Percentiles rank a stretch among this genome's conserved stretches.
phyloP scores from a whole-genome alignment of 179 eudicot species.

The Corrigiola litoralis region DNA sequence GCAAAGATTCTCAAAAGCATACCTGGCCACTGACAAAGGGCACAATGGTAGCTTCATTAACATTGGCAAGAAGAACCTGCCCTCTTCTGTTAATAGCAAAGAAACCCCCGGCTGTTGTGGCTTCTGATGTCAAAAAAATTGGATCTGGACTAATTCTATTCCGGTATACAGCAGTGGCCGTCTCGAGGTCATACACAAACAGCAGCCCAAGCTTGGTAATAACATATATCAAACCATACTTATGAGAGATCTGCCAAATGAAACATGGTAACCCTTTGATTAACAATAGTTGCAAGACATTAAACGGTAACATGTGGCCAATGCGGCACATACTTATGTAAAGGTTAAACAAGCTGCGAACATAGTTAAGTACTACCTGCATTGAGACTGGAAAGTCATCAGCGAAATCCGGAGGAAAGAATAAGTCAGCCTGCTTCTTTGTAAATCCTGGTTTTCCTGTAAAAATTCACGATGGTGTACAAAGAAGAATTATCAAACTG shows the following conservation, averaged over 20 bases:
- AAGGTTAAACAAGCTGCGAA: not conserved
- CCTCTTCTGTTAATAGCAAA: constrained; percentile 89
- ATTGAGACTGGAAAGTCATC: constrained; percentile 94
- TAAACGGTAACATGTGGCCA: not conserved
- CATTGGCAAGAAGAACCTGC: constrained; percentile 94
- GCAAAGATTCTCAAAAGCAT: not conserved
- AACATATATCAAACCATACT: constrained; percentile 79
- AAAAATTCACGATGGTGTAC: constrained; percentile 6
- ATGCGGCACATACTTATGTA: not conserved
- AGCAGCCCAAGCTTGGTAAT: constrained; percentile 96
- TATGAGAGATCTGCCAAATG: constrained; percentile 72
- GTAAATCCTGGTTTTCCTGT: constrained; percentile 81
- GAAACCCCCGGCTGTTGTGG: constrained; percentile 86
- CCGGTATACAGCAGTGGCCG: constrained; percentile 91
- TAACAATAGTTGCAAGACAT: not conserved
- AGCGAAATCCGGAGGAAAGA: constrained; percentile 95
- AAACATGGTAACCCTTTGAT: not conserved
- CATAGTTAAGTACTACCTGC: constrained; percentile 55
- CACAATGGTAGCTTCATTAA: constrained; percentile 83
- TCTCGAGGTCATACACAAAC: constrained; percentile 90
- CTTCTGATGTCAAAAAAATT: constrained; percentile 86
- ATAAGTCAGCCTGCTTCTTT: constrained; percentile 93
- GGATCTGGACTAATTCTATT: constrained; percentile 98
- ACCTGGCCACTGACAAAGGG: constrained; percentile 98
- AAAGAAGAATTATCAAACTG: not conserved